Evolutionary conservation across 495 filamentous ascomycete species (phyloP).

Genomic region (Lepidopterella palustris): DNA sequence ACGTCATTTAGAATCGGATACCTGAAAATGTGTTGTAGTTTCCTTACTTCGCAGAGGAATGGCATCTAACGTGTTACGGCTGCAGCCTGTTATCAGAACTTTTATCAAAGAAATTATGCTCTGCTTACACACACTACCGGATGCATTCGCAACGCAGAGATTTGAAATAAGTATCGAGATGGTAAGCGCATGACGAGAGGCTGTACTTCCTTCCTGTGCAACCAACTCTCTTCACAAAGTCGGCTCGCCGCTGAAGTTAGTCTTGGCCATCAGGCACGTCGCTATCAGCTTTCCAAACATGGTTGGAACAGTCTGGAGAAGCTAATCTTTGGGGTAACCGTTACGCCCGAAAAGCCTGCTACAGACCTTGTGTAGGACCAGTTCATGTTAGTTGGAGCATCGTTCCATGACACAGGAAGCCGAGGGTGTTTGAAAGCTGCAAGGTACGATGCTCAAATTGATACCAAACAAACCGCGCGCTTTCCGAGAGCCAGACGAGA

Average conservation of each 20-base stretch:
- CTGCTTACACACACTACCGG: background rate
- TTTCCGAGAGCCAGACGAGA: conserved; percentile 20
- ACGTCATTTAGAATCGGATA: conserved; percentile 15
- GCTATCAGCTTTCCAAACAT: conserved; percentile 1
- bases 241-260: conserved; percentile 6
- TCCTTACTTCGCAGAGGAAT: conserved; percentile 10
- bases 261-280: conserved; percentile 9
- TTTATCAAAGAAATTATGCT: conserved; percentile 1
- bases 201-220: conserved; percentile 24
- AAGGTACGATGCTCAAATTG: conserved; percentile 21
- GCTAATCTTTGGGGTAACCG: conserved; percentile 6
- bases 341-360: conserved; percentile 17
- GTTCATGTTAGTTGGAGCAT: conserved; percentile 12
- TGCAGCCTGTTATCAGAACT: background rate
- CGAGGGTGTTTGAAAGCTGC: conserved; percentile 15
- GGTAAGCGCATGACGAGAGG: conserved; percentile 13
- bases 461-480: conserved; percentile 7
- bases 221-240: conserved; percentile 19
- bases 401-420: conserved; percentile 8
- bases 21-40: background rate
- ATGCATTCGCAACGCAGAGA: background rate
- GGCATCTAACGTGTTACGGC: conserved; percentile 4
- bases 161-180: background rate
- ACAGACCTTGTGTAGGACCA: conserved; percentile 11
- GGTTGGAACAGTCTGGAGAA: background rate